phyloP scores from a whole-genome alignment of 768 basidiomycete species.

The Asterophora parasitica region DNA sequence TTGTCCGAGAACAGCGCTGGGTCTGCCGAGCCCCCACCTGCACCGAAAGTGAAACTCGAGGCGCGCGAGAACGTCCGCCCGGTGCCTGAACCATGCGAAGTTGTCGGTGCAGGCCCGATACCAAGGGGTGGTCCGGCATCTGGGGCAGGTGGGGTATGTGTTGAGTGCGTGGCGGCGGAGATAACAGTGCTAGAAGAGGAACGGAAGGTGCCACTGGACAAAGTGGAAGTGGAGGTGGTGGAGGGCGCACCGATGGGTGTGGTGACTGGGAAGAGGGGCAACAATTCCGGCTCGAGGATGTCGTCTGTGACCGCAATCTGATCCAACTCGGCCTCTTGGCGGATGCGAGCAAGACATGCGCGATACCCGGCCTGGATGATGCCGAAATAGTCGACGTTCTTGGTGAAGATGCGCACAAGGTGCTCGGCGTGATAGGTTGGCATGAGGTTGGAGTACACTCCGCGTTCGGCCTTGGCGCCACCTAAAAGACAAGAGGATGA shows the following conservation, averaged over 20 bases:
- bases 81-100: slow-evolving; percentile 10
- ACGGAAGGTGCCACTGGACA: background rate
- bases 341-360: slow-evolving; percentile 27
- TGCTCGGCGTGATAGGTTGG: slow-evolving; percentile 66
- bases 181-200: background rate
- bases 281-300: background rate
- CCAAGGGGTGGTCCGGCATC: slow-evolving; percentile 12
- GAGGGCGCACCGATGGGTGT: too few species aligned
- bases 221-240: too few species aligned
- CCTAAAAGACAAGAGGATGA: slow-evolving; percentile 27
- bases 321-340: too few species aligned
- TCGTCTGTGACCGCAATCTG: background rate
- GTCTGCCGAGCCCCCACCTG: slow-evolving; percentile 10
- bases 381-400: slow-evolving; percentile 50
- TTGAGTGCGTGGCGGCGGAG: slow-evolving; percentile 8
- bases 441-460: slow-evolving; percentile 62
- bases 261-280: background rate
- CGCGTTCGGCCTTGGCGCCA: slow-evolving; percentile 38
- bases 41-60: slow-evolving; percentile 22
- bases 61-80: slow-evolving; percentile 18
- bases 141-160: slow-evolving; percentile 32
- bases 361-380: slow-evolving; percentile 70
- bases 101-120: slow-evolving; percentile 22
- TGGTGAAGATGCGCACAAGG: slow-evolving; percentile 66
- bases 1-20: slow-evolving; percentile 34